A percentile compares a stretch with the other conserved stretches of the same genome.
Conservation (phyloP, 2,329 filamentous ascomycete genomes). For the Fusarium sororula region DNA sequence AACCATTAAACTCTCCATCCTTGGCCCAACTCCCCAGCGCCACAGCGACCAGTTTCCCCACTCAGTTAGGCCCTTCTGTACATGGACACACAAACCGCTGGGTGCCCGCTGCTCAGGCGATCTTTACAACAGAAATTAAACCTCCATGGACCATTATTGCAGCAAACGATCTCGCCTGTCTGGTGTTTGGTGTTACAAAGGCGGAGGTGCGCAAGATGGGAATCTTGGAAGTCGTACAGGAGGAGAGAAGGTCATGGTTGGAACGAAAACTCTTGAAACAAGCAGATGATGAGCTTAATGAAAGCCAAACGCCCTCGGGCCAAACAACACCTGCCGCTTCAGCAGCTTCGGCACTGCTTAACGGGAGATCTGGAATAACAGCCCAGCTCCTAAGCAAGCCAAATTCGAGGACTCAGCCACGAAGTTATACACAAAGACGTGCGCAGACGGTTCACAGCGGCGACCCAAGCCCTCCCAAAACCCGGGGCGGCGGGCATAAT, state of each 20-base stretch:
- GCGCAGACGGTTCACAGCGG: conserved; percentile 72
- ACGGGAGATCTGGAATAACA: conserved; percentile 79
- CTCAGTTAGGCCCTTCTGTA: conserved; percentile 65
- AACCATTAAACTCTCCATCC: conserved; percentile 55
- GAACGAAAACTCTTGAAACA: conserved; percentile 79
- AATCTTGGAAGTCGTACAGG: conserved; percentile 92
- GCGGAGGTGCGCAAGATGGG: conserved; percentile 94
- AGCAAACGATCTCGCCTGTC: conserved; percentile 93
- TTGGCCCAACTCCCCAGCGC: conserved; percentile 50
- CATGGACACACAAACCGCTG: conserved; percentile 92
- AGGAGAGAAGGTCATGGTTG: conserved; percentile 88
- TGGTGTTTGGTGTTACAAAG: conserved; percentile 99
- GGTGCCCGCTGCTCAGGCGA: conserved; percentile 91
- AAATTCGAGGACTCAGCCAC: conserved; percentile 64
- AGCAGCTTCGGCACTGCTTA: conserved; percentile 66
- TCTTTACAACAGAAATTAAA: conserved; percentile 93
- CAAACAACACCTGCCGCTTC: conserved; percentile 51
- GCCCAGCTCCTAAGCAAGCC: conserved; percentile 89
- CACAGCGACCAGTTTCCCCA: conserved; percentile 55
- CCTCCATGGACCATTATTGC: conserved; percentile 96
- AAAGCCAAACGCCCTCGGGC: conserved; percentile 46
- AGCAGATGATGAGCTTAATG: conserved; percentile 47
- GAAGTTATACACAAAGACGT: conserved; percentile 62
- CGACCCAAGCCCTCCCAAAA: conserved; percentile 63
- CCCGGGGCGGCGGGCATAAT: conserved; percentile 67